These are phyloP conservation scores for Actinomortierella ambigua DNA, from an alignment of 371 early-diverging fungal species.

Conservation along the genomic window DNA sequence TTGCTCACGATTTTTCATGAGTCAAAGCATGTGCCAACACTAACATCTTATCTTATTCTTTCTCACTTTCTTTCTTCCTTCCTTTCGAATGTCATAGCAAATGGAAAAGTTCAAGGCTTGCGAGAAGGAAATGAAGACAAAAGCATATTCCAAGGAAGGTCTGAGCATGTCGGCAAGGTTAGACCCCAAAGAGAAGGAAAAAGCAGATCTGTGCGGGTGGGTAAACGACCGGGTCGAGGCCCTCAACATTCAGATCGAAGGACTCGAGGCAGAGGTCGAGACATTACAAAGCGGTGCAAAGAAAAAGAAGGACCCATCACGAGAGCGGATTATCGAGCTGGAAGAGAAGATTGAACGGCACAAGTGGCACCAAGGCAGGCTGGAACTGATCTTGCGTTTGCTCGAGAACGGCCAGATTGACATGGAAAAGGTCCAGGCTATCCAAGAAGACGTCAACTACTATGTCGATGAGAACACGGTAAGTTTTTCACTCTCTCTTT, in stretches of 20 bases:
- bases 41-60: neutral
- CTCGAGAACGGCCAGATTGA: constrained; percentile 90
- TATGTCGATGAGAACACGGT: constrained; percentile 88
- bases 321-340: constrained; percentile 74
- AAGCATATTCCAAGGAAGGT: constrained; percentile 97
- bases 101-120: constrained; percentile 98
- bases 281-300: constrained; percentile 73
- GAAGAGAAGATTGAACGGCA: constrained; percentile 83
- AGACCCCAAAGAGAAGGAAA: constrained; percentile 94
- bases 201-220: constrained; percentile 82
- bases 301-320: constrained; percentile 75
- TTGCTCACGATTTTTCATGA: neutral
- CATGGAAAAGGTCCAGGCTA: constrained; percentile 75
- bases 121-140: constrained; percentile 98
- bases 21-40: neutral
- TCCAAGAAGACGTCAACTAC: constrained; percentile 88
- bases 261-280: constrained; percentile 89
- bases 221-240: constrained; percentile 82
- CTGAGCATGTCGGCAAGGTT: constrained; percentile 76
- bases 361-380: constrained; percentile 85
- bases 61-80: neutral
- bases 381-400: constrained; percentile 90
- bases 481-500: too few species aligned
- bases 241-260: constrained; percentile 87
- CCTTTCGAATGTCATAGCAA: constrained; percentile 57